Conservation (phyloP, 345 rosid genomes). For the Eucalyptus marginata region DNA sequence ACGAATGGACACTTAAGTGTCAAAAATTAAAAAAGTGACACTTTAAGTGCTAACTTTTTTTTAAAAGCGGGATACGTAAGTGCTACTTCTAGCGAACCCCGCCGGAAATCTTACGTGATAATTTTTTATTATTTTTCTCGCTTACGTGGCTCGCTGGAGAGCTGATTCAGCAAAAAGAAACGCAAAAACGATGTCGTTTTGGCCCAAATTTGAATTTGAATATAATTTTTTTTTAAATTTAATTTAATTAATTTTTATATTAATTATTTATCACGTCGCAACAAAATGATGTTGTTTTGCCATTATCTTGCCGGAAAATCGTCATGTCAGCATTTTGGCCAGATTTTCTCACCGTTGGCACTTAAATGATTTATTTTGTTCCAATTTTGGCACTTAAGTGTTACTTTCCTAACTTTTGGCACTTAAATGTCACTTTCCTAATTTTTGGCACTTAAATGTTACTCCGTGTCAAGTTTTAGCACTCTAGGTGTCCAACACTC, state of each 20-base stretch:
- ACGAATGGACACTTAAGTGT: accelerated
- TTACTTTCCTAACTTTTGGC: accelerated
- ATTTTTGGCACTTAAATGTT: accelerated
- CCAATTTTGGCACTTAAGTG: accelerated
- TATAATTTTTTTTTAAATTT: too few species aligned
- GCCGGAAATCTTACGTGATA: accelerated
- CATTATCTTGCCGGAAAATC: too few species aligned
- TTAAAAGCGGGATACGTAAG: too few species aligned
- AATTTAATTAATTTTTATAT: too few species aligned
- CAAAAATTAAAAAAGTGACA: accelerated
- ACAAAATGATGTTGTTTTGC: accelerated
- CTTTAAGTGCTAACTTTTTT: accelerated
- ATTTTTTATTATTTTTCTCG: too few species aligned
- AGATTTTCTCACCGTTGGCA: accelerated
- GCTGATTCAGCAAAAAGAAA: accelerated
- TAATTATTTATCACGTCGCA: accelerated
- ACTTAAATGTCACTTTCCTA: accelerated
- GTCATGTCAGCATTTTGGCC: accelerated
- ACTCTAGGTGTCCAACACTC: accelerated
- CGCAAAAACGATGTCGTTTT: accelerated
- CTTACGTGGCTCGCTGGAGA: accelerated
- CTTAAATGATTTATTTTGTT: too few species aligned
- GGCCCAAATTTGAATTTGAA: accelerated
- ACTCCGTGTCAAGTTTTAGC: accelerated
- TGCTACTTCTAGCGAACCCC: accelerated